Evolutionary conservation across 2,329 filamentous ascomycete species (phyloP), one percentile per base, ranked within the genome.

Genomic region (Aureobasidium subglaciale): DNA sequence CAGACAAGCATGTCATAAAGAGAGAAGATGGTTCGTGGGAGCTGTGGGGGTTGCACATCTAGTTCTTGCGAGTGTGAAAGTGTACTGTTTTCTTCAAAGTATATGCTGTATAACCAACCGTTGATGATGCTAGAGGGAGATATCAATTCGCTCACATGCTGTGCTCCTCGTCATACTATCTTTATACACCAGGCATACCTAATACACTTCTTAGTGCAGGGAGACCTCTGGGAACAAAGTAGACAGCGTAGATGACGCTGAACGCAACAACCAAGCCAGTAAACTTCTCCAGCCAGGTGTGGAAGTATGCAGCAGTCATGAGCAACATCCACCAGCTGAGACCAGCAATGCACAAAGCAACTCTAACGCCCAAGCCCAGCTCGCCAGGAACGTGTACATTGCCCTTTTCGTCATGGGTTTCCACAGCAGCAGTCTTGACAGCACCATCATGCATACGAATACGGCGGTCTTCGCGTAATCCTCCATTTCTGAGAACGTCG

Each of bases 221-320:
- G 6, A 75, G 62, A 1, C 69, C 75, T 45, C 75, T 67, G 2
- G 76, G 76, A 45, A 75, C 63, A 59, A 78, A 77, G 61, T 78
- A 78, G 5, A 78, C 70, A 2, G 64, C 56, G 61, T 73, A 77
- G 15, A 78, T 61, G 8, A 70, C 72, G 13, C 60, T 60, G 59
- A 76, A 75, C 1, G 75, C 76, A 20, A 78, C 74, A n/a, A 75
- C 20, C 50, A 77, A 62, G 0, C 75, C 76, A 15, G 75, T 78
- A 50, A 77, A 73, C 86, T 97, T 99, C 75, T 99, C 93, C 64
- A 95, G 85, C 91, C 92, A 97, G 0, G 93, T 99, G 71, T 99
- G 93, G 67, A 99, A 99, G 78, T 92, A 99, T 35, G 95, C 91
- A 2, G 91, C 91, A 37, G 93, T 99, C 93, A 99, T 99, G 59